Conservation (phyloP, 129 eudicot genomes). For the Lactuca saligna region DNA sequence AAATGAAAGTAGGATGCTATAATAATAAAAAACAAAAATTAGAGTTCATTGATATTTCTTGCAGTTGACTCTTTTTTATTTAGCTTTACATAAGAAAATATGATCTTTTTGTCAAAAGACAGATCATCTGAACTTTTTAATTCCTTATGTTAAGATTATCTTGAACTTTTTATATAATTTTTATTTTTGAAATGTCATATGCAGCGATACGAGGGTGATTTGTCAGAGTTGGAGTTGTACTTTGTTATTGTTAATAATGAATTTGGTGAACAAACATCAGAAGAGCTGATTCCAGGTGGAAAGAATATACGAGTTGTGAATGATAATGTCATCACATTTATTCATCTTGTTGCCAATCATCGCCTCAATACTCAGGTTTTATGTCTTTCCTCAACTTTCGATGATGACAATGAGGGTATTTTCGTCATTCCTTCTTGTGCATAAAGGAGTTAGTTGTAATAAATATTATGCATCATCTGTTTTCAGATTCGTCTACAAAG, state of each 20-base stretch:
- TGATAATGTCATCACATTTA: constrained; percentile 81
- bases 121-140: too few relatives aligned
- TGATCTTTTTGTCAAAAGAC: too few relatives aligned
- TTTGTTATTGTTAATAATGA: constrained; percentile 87
- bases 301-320: constrained; percentile 79
- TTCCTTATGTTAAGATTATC: too few relatives aligned
- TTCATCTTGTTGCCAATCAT: constrained; percentile 93
- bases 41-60: too few relatives aligned
- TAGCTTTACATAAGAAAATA: too few relatives aligned
- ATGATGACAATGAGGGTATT: neutral
- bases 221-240: constrained; percentile 82
- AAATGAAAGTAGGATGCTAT: too few relatives aligned
- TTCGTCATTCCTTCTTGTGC: constrained; percentile 3
- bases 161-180: too few relatives aligned
- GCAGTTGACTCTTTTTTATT: neutral
- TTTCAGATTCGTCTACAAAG: constrained; percentile 97
- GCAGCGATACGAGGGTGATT: constrained; percentile 80
- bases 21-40: too few relatives aligned
- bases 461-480: constrained; percentile 8
- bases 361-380: constrained; percentile 89
- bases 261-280: constrained; percentile 90
- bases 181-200: constrained; percentile 1
- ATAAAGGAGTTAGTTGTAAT: constrained; percentile 15
- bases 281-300: constrained; percentile 85
- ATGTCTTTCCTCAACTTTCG: neutral